Evolutionary conservation across 345 rosid species (phyloP).

Genomic region (Eucalyptus pumila): DNA sequence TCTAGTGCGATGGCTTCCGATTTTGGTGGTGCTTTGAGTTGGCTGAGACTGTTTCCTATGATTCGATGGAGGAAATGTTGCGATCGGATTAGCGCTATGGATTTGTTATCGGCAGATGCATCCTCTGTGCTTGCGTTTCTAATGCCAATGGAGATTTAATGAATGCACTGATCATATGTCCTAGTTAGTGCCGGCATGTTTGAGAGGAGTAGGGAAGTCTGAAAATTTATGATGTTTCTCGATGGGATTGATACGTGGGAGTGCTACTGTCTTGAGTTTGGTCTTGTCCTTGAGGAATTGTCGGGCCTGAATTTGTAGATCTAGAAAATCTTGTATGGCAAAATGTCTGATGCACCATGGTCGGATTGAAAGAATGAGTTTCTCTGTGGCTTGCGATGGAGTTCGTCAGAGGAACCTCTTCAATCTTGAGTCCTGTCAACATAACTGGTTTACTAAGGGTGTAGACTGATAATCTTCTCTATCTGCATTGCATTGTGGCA

Average conservation of each 20-base stretch:
- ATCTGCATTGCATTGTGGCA: neutral
- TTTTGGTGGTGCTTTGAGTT: neutral
- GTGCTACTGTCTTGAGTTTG: neutral
- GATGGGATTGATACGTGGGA: neutral
- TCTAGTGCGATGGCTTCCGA: neutral
- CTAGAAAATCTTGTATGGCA: neutral
- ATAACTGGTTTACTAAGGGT: neutral
- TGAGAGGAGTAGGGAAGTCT: neutral
- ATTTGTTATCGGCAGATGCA: neutral
- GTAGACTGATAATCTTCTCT: neutral
- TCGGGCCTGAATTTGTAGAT: neutral
- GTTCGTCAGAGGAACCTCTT: neutral
- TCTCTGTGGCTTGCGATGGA: neutral
- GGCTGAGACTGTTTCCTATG: neutral
- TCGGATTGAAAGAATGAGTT: neutral
- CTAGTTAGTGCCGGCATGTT: neutral
- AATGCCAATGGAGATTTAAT: neutral
- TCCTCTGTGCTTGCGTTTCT: neutral
- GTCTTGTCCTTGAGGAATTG: neutral
- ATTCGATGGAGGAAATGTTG: neutral
- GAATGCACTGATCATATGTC: neutral
- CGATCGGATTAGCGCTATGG: neutral
- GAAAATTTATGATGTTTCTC: neutral
- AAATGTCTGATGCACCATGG: neutral
- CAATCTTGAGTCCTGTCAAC: neutral